Evolutionary conservation across 108 stramenopile species (phyloP).

Genomic region (Conticribra weissflogii): DNA sequence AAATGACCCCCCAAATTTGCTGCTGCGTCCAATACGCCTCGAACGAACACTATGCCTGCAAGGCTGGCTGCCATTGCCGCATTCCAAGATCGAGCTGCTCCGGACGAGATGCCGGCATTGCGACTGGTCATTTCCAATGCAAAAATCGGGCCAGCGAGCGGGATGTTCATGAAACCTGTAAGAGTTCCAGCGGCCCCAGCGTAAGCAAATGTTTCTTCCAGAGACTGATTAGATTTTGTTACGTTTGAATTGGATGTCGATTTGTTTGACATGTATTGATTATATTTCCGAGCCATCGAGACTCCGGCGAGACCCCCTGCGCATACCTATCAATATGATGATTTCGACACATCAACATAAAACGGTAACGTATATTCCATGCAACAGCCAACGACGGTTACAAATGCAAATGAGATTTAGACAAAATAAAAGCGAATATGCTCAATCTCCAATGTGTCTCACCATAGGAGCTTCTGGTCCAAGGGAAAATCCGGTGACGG

Average conservation of each 20-base stretch:
- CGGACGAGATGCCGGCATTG: slow-evolving; percentile 35
- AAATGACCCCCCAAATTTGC: slow-evolving; percentile 64
- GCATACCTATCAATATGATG: slow-evolving; percentile 24
- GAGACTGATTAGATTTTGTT: slow-evolving; percentile 1
- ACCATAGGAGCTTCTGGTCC: slow-evolving; percentile 83
- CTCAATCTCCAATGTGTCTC: too few species aligned
- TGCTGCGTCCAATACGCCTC: slow-evolving; percentile 29
- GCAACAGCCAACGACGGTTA: not conserved
- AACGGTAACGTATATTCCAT: too few species aligned
- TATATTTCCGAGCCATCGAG: slow-evolving; percentile 30
- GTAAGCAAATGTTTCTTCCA: slow-evolving; percentile 47
- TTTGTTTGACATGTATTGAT: slow-evolving; percentile 30
- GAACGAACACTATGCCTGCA: slow-evolving; percentile 50
- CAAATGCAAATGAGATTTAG: not conserved
- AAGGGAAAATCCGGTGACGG: slow-evolving; percentile 62
- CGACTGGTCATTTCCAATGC: slow-evolving; percentile 62
- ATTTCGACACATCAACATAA: too few species aligned
- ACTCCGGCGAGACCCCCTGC: slow-evolving; percentile 31
- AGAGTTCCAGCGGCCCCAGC: slow-evolving; percentile 64
- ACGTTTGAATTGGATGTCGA: not conserved
- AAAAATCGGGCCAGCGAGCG: slow-evolving; percentile 70
- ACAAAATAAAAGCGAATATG: too few species aligned
- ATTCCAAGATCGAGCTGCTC: slow-evolving; percentile 39
- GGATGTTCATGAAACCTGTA: slow-evolving; percentile 74
- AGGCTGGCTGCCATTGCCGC: slow-evolving; percentile 50